Evolutionary conservation across 305 asterid species (phyloP).

Genomic region (Solanum hybrid): DNA sequence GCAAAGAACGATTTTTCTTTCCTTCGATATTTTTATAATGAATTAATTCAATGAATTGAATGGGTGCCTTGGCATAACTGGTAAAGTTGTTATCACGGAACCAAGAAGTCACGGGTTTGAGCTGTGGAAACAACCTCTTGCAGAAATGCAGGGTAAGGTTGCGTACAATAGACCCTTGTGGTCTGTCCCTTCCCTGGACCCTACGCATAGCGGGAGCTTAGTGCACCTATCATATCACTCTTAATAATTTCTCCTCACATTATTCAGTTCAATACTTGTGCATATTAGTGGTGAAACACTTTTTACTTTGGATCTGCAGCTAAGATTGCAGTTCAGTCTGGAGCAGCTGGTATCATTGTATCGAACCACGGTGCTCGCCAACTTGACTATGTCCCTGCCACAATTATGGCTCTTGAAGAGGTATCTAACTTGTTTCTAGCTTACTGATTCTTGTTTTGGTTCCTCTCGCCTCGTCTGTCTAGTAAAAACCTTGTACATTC

Average conservation of each 20-base stretch:
- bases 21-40: neutral
- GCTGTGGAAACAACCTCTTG: neutral
- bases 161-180: neutral
- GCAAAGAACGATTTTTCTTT: neutral
- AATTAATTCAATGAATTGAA: neutral
- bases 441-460: neutral
- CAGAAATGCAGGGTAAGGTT: neutral
- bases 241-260: neutral
- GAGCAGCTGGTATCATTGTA: constrained; percentile 24
- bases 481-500: neutral
- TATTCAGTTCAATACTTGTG: neutral
- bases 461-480: neutral
- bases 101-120: neutral
- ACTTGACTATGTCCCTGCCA: constrained; percentile 22
- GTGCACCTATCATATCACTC: neutral
- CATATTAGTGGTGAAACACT: neutral
- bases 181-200: neutral
- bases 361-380: constrained; percentile 25
- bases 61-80: neutral
- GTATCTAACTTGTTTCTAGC: neutral
- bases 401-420: constrained; percentile 21
- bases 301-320: constrained; percentile 4
- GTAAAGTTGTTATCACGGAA: neutral
- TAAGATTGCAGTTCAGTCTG: constrained; percentile 14
- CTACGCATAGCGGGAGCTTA: neutral